Evolutionary conservation across 495 filamentous ascomycete genomes (phyloP).

Genomic region (Neurospora sp.): DNA sequence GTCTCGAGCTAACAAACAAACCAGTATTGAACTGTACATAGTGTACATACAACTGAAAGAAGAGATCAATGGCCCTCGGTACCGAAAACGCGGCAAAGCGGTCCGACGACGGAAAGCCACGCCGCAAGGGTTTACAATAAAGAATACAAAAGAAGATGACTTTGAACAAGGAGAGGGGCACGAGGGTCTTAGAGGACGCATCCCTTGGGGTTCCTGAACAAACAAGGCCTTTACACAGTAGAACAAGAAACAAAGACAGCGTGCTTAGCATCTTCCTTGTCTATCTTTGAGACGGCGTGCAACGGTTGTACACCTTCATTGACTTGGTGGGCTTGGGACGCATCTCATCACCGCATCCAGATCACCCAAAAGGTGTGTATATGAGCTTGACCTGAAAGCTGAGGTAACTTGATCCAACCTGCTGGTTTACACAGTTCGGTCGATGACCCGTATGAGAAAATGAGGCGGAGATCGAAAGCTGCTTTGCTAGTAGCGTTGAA

Average conservation of each 20-base stretch:
- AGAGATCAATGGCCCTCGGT: background rate
- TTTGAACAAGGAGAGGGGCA: background rate
- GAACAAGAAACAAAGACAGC: background rate
- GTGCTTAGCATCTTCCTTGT: background rate
- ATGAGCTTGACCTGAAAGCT: background rate
- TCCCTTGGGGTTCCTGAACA: background rate
- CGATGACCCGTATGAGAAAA: background rate
- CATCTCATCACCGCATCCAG: background rate
- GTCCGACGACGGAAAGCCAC: background rate
- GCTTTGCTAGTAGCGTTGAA: too few species aligned
- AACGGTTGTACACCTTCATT: background rate
- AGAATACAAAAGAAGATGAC: background rate
- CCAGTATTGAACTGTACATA: background rate
- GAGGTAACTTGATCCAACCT: background rate
- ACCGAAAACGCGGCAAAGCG: background rate
- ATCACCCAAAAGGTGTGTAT: background rate
- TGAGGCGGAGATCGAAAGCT: background rate
- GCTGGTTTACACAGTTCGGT: background rate
- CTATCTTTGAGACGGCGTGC: background rate
- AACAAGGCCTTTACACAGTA: background rate
- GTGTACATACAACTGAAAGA: background rate
- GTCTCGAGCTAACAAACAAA: background rate
- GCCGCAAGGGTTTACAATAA: background rate
- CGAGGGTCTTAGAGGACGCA: background rate
- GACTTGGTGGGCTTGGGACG: background rate